Percentiles rank a stretch among this genome's conserved stretches.
phyloP scores from a whole-genome alignment of 228 moss, liverwort and hornwort genomes.

The Sphagnum fallax region DNA sequence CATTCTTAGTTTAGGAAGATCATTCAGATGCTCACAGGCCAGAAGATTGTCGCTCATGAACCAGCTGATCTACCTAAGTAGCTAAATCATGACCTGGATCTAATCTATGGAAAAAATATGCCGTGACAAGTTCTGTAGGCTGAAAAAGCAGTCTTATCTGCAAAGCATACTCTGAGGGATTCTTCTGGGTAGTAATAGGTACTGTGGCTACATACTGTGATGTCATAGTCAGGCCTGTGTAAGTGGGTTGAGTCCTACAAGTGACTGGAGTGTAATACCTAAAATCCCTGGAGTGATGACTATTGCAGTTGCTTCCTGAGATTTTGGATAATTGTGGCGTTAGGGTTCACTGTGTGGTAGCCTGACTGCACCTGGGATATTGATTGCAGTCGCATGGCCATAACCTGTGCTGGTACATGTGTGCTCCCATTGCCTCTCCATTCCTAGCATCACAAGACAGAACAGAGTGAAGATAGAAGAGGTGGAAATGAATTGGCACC shows the following conservation, averaged over 20 bases:
- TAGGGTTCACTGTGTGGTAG: constrained; percentile 57
- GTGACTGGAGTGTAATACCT: constrained; percentile 51
- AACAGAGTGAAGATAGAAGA: constrained; percentile 59
- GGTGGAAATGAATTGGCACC: too few relatives aligned
- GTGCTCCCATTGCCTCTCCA: constrained; percentile 85
- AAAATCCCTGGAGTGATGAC: constrained; percentile 66
- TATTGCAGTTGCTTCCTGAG: constrained; percentile 70
- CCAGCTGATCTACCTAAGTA: too few relatives aligned
- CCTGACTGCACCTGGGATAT: constrained; percentile 73
- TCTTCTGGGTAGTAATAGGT: constrained; percentile 71
- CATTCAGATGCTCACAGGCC: too few relatives aligned
- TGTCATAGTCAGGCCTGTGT: constrained; percentile 55
- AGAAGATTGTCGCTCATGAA: too few relatives aligned
- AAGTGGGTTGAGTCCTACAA: constrained; percentile 58
- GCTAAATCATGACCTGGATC: too few relatives aligned
- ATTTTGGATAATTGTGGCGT: constrained; percentile 62
- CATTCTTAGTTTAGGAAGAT: too few relatives aligned
- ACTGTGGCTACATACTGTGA: constrained; percentile 68
- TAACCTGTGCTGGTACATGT: constrained; percentile 41
- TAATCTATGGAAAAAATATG: too few relatives aligned
- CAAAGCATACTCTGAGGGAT: constrained; percentile 70
- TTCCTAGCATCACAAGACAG: constrained; percentile 91
- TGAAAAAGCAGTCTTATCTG: too few relatives aligned
- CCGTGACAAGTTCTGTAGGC: too few relatives aligned
- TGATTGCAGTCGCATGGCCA: constrained; percentile 55